These are phyloP conservation scores for Aotearoamyces nothofagi DNA, from an alignment of 2,329 filamentous ascomycete species.

Conservation along the genomic window DNA sequence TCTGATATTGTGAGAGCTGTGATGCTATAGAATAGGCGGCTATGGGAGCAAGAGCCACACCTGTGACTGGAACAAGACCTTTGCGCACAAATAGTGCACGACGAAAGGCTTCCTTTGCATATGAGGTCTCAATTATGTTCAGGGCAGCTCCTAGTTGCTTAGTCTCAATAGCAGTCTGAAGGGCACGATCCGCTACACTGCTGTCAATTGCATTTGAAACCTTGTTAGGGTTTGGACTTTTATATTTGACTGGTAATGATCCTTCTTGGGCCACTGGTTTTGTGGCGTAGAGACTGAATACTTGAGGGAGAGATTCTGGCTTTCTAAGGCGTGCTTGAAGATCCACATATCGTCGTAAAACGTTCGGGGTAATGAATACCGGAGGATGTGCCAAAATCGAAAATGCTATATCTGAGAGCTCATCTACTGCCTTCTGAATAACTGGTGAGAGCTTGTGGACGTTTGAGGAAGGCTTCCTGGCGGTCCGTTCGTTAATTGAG, in stretches of 20 bases:
- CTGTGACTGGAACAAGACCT: conserved; percentile 41
- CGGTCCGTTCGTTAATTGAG: conserved; percentile 22
- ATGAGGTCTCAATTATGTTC: conserved; percentile 56
- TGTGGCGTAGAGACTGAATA: conserved; percentile 68
- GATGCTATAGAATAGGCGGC: conserved; percentile 57
- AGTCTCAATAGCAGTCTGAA: conserved; percentile 65
- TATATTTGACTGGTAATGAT: conserved; percentile 42
- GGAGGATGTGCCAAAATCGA: conserved; percentile 56
- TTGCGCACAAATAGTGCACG: conserved; percentile 52
- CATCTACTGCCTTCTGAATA: conserved; percentile 21
- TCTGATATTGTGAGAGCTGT: conserved; percentile 50
- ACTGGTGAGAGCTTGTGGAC: conserved; percentile 7
- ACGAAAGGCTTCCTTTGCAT: conserved; percentile 49
- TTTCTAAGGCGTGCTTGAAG: conserved; percentile 60
- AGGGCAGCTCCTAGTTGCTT: conserved; percentile 68
- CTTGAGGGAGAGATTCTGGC: conserved; percentile 62
- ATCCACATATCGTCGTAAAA: conserved; percentile 61
- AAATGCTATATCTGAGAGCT: conserved; percentile 47
- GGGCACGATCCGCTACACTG: conserved; percentile 55
- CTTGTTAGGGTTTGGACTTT: conserved; percentile 48
- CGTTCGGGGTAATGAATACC: conserved; percentile 62
- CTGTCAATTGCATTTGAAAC: conserved; percentile 57
- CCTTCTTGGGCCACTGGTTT: conserved; percentile 59
- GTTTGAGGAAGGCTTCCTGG: conserved; percentile 6
- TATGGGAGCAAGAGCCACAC: conserved; percentile 41